Evolutionary conservation across 345 rosid genomes (phyloP).

Genomic region (Lumnitzera littorea): DNA sequence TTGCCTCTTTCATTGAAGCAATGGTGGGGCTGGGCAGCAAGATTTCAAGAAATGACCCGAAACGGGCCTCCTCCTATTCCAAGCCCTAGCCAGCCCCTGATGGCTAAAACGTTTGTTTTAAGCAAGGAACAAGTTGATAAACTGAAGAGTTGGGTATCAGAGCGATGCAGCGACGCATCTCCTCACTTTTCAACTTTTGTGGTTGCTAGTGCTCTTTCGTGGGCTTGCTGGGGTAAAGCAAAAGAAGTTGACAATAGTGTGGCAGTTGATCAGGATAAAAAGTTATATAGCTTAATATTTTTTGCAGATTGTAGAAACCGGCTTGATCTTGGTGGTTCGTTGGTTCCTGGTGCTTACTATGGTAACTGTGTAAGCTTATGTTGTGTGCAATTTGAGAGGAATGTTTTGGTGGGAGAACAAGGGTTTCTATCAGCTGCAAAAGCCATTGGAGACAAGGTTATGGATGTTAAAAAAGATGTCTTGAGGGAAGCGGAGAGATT

Average conservation of each 20-base stretch:
- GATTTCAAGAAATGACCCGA: background rate
- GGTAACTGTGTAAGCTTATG: too few species aligned
- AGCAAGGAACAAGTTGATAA: background rate
- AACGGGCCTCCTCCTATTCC: background rate
- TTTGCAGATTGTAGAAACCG: slow-evolving; percentile 6
- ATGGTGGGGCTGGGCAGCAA: background rate
- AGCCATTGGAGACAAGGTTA: too few species aligned
- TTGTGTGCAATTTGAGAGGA: too few species aligned
- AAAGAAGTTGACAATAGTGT: background rate
- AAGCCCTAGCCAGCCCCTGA: too few species aligned
- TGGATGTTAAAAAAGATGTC: too few species aligned
- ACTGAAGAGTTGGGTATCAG: background rate
- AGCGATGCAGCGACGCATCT: background rate
- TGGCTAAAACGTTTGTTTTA: background rate
- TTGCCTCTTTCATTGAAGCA: background rate
- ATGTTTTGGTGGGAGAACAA: too few species aligned
- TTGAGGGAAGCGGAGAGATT: too few species aligned
- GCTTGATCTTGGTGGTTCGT: too few species aligned
- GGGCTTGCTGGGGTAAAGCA: background rate
- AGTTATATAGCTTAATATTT: background rate
- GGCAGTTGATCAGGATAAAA: too few species aligned
- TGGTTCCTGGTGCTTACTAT: too few species aligned
- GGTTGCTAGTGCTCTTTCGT: slow-evolving; percentile 3
- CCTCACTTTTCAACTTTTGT: background rate
- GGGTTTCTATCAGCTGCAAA: too few species aligned